These are phyloP conservation scores for Berkeleyomyces basicola DNA, from an alignment of 2,329 filamentous ascomycete species.

Conservation along the genomic window DNA sequence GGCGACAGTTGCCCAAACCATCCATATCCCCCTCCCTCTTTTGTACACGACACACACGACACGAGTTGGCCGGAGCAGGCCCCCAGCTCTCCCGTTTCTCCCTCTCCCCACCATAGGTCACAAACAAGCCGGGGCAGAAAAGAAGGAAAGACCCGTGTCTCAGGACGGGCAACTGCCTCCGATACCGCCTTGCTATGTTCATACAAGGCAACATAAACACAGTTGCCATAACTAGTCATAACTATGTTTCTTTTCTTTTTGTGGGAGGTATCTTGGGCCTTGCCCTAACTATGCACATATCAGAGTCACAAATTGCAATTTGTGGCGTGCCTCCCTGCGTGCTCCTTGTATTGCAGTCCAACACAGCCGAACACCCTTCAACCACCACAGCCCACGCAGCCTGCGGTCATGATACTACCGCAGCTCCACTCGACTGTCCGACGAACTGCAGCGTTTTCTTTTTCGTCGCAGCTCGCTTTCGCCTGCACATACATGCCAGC, in stretches of 20 bases:
- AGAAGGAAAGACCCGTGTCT: neutral
- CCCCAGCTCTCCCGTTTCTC: neutral
- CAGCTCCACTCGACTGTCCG: neutral
- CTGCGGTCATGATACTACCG: neutral
- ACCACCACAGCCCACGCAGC: neutral
- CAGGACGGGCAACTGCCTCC: neutral
- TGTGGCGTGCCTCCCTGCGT: neutral
- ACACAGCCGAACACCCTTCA: neutral
- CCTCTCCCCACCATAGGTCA: neutral
- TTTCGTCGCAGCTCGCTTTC: neutral
- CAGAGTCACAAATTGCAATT: neutral
- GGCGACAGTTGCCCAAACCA: neutral
- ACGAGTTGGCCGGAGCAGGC: neutral
- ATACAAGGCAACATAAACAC: neutral
- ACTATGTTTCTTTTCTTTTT: neutral
- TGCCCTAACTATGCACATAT: neutral
- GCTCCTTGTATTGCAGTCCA: neutral
- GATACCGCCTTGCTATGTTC: neutral
- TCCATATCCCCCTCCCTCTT: neutral
- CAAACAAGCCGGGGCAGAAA: neutral
- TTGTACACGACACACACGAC: neutral
- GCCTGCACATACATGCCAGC: too few relatives aligned
- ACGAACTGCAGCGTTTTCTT: neutral
- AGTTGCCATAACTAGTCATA: neutral
- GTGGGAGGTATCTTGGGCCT: neutral